Conservation (phyloP, 768 basidiomycete genomes). For the Mycena alexandri region DNA sequence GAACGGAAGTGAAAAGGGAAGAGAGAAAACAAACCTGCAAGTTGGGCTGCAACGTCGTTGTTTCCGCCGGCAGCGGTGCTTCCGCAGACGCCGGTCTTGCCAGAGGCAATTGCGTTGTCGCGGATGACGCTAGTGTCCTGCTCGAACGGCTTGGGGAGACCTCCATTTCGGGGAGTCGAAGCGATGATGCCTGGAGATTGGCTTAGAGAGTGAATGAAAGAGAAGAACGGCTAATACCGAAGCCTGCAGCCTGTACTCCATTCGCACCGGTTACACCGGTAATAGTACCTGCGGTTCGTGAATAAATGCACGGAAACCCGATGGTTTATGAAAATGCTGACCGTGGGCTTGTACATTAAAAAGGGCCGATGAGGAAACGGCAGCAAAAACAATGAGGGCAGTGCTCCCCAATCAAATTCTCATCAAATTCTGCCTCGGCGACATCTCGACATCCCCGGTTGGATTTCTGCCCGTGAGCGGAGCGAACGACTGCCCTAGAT, state of each 20-base stretch:
- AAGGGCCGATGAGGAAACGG: conserved; percentile 22
- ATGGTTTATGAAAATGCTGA: not conserved
- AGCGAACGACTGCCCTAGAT: too few relatives aligned
- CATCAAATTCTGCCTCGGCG: too few relatives aligned
- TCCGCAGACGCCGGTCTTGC: conserved; percentile 34
- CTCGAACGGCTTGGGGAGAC: conserved; percentile 29
- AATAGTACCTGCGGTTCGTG: conserved; percentile 22
- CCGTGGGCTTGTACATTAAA: conserved; percentile 34
- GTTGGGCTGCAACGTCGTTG: conserved; percentile 36
- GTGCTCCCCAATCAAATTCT: too few relatives aligned
- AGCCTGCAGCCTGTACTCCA: conserved; percentile 28
- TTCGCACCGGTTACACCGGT: conserved; percentile 34
- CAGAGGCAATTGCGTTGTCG: conserved; percentile 27
- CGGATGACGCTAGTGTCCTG: conserved; percentile 37
- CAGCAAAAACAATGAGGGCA: conserved; percentile 26
- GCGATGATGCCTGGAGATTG: conserved; percentile 28
- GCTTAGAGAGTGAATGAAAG: not conserved
- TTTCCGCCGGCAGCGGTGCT: conserved; percentile 32
- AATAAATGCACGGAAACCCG: not conserved
- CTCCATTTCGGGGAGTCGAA: conserved; percentile 27
- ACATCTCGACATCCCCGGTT: too few relatives aligned
- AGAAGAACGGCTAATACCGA: not conserved
- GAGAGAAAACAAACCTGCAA: conserved; percentile 22
- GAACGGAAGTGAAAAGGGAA: not conserved
- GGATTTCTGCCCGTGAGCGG: too few relatives aligned